Evolutionary conservation across 2,329 filamentous ascomycete species (phyloP).

Genomic region (Pezicula neosporulosa): DNA sequence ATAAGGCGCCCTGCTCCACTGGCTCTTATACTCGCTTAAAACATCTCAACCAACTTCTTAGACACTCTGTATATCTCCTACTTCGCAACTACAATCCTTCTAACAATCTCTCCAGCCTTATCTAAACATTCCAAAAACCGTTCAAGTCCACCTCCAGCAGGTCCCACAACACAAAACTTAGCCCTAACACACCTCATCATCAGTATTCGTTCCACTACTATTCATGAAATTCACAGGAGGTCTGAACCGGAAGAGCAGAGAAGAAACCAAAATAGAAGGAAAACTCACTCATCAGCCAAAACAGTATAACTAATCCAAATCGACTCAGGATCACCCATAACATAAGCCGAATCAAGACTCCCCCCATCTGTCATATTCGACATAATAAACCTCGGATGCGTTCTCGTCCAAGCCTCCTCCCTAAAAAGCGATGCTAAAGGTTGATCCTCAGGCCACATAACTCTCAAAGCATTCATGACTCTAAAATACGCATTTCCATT

Average conservation of each 20-base stretch:
- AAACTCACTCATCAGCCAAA: constrained; percentile 1
- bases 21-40: too few species aligned
- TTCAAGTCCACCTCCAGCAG: background rate
- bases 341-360: constrained; percentile 1
- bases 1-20: too few species aligned
- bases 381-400: background rate
- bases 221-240: too few species aligned
- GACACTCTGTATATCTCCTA: background rate
- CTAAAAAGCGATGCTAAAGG: background rate
- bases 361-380: background rate
- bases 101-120: background rate
- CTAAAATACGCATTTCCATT: constrained; percentile 2
- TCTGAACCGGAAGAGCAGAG: too few species aligned
- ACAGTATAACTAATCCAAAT: constrained; percentile 5
- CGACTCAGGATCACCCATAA: constrained; percentile 1
- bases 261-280: background rate
- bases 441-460: background rate
- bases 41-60: too few species aligned
- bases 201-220: too few species aligned
- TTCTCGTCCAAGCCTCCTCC: background rate
- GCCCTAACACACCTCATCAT: background rate
- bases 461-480: background rate
- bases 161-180: background rate
- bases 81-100: background rate
- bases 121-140: background rate